phyloP scores from a whole-genome alignment of 306 rosid species.

The Prosopis cineraria region DNA sequence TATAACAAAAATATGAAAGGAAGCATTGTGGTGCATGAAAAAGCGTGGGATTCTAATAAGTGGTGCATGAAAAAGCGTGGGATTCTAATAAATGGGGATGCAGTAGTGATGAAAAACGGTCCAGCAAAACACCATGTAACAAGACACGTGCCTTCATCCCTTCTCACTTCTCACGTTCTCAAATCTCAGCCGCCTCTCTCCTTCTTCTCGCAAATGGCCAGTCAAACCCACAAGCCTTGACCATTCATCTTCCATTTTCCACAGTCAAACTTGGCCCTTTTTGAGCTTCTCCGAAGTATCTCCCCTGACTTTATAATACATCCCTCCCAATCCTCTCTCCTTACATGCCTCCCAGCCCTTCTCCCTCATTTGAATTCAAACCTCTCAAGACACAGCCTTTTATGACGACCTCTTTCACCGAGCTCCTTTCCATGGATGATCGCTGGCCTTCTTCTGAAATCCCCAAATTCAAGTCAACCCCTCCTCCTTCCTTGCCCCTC shows the following conservation, averaged over 20 bases:
- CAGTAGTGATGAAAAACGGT: neutral
- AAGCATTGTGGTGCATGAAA: neutral
- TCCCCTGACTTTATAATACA: slow-evolving; percentile 36
- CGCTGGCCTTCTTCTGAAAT: slow-evolving; percentile 54
- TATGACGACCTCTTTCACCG: slow-evolving; percentile 48
- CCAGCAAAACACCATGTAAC: neutral
- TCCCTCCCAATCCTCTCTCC: neutral
- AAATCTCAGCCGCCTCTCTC: slow-evolving; percentile 31
- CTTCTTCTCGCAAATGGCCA: neutral
- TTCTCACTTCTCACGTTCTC: too few relatives aligned
- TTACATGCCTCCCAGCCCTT: neutral
- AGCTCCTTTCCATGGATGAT: slow-evolving; percentile 52
- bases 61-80: neutral
- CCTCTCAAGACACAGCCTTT: neutral
- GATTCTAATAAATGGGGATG: neutral
- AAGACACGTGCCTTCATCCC: slow-evolving; percentile 31
- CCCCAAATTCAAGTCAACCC: slow-evolving; percentile 66
- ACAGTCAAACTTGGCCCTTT: slow-evolving; percentile 70
- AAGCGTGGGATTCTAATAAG: neutral
- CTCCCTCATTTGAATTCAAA: slow-evolving; percentile 27
- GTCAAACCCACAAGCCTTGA: slow-evolving; percentile 94
- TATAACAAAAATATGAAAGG: too few relatives aligned
- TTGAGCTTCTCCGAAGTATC: slow-evolving; percentile 61
- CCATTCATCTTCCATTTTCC: slow-evolving; percentile 66
- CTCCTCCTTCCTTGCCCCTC: slow-evolving; percentile 65